Conservation (phyloP, 2,329 filamentous ascomycete genomes). For the Ustulina deusta region DNA sequence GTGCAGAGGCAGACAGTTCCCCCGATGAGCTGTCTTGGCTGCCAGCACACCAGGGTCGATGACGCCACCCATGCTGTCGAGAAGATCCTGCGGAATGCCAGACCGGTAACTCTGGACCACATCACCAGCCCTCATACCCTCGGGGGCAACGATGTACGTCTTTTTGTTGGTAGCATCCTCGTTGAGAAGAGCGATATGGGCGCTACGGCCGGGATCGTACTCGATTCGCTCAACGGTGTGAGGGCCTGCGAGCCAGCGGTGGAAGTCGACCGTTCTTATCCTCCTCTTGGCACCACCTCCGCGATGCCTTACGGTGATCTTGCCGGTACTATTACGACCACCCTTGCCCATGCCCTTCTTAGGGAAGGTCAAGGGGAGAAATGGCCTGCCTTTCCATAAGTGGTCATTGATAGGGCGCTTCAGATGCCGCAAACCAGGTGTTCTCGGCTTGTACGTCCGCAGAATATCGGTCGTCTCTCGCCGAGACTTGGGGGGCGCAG, state of each 20-base stretch:
- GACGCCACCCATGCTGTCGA: conserved; percentile 91
- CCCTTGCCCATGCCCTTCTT: conserved; percentile 95
- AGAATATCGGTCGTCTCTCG: conserved; percentile 62
- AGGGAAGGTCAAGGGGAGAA: conserved; percentile 84
- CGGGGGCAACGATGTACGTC: conserved; percentile 94
- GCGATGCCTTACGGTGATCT: conserved; percentile 88
- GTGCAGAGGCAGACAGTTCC: conserved; percentile 94
- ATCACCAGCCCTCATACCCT: conserved; percentile 93
- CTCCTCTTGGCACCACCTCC: conserved; percentile 93
- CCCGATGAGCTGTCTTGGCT: conserved; percentile 91
- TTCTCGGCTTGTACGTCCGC: conserved; percentile 92
- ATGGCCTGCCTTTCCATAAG: conserved; percentile 92
- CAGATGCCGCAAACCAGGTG: conserved; percentile 91
- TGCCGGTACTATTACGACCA: conserved; percentile 88
- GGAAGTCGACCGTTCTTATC: conserved; percentile 92
- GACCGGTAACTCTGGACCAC: conserved; percentile 90
- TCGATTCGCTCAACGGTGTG: conserved; percentile 95
- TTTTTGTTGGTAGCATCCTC: conserved; percentile 79
- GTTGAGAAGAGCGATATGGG: conserved; percentile 90
- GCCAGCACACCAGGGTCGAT: conserved; percentile 96
- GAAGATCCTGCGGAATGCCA: conserved; percentile 87
- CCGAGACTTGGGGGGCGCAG: conserved; percentile 38
- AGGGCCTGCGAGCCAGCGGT: conserved; percentile 80
- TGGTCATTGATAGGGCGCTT: conserved; percentile 95
- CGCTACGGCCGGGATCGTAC: conserved; percentile 92